phyloP scores from a whole-genome alignment of 768 basidiomycete species.

The Chalciporus pseudorubinellus region DNA sequence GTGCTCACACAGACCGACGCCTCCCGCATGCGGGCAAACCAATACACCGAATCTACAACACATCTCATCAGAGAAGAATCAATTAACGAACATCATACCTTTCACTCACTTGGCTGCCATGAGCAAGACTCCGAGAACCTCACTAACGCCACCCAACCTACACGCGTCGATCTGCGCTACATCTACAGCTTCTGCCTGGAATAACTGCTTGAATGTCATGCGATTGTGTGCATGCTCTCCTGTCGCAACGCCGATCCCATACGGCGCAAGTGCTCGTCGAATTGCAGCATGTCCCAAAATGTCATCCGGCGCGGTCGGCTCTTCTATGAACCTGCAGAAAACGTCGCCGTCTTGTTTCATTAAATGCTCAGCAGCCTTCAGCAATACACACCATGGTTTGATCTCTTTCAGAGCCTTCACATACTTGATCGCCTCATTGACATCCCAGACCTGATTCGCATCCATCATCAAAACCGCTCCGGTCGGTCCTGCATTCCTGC shows the following conservation, averaged over 20 bases:
- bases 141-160: slow-evolving; percentile 85
- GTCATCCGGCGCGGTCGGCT: slow-evolving; percentile 91
- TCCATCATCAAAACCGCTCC: slow-evolving; percentile 94
- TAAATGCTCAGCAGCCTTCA: neutral
- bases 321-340: slow-evolving; percentile 78
- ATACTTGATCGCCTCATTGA: slow-evolving; percentile 84
- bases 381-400: slow-evolving; percentile 34
- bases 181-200: slow-evolving; percentile 87
- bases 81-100: neutral
- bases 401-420: slow-evolving; percentile 72
- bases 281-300: slow-evolving; percentile 82
- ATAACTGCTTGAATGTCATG: slow-evolving; percentile 93
- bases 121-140: slow-evolving; percentile 84
- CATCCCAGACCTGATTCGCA: slow-evolving; percentile 94
- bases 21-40: slow-evolving; percentile 91
- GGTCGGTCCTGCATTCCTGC: slow-evolving; percentile 90
- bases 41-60: slow-evolving; percentile 71
- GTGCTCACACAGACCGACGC: slow-evolving; percentile 91
- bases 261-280: slow-evolving; percentile 70
- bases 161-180: slow-evolving; percentile 89
- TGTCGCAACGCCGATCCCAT: slow-evolving; percentile 88
- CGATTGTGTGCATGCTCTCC: slow-evolving; percentile 95
- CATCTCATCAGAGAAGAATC: neutral
- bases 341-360: slow-evolving; percentile 9
- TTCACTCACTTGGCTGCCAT: slow-evolving; percentile 80